Base-by-base conservation (phyloP, 2,329 filamentous ascomycete genomes). In the Anisogramma anomala region DNA sequence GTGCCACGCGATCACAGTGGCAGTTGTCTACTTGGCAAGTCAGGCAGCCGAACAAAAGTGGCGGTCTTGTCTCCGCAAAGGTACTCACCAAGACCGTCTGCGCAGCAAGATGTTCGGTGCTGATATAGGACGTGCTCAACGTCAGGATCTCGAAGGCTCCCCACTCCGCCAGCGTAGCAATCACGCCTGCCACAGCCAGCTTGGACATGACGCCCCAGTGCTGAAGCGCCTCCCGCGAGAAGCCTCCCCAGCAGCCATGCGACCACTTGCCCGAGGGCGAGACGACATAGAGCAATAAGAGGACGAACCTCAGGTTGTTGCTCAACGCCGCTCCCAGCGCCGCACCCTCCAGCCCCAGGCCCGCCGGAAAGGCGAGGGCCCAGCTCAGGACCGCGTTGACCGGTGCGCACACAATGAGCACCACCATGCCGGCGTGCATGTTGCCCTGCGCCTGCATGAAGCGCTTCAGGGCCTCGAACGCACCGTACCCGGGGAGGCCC, bases 371-470 rank as follows among this genome's bases (percentile, higher is more conserved):
- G 1, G 61, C 67, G 13, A 73, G 66, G 2, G 68, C 39, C 58
- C 69, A 73, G 50, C 67, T 70, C 18, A 72, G 54, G 0, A 65
- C 40, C 11, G 66, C 63, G 46, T 72, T 72, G 11, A 68, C 45
- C 0, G 69, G 69, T 0, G 67, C 62, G 28, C 66, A 66, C 18
- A 71, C 48, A 2, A 71, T 33, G 7, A 73, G 55, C 17, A 71
- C 60, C 7, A 60, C 57, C 50, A 72, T 61, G 11, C 63, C 66
- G 1, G 65, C 67, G 25, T 64, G 65, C 55, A 73, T 74, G 23
- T 70, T 59, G 1, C 71, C 70, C 47, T 74, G 71, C 0, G 71
- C 67, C 50, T 74, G 70, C 3, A 72, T 59, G 46, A 72, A 74
- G 0, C 71, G 60, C 50, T 74, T 75, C 2, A 67, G 58, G 0